A percentile compares a stretch with the other conserved stretches of the same genome.
Conservation (phyloP, 2,329 filamentous ascomycete species). For the Diaporthe aspalathi region DNA sequence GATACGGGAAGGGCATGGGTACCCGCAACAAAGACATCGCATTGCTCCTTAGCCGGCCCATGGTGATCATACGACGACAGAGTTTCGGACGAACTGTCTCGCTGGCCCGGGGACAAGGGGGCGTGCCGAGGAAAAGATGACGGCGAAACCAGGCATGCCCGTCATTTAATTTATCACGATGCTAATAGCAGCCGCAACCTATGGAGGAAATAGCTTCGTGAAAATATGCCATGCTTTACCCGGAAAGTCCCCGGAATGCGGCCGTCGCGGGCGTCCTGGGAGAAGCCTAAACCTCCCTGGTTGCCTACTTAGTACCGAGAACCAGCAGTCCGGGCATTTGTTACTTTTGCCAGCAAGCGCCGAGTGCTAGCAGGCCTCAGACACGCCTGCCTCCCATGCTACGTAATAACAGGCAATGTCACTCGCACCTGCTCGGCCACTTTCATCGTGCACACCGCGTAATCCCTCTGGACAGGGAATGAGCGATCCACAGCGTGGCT, state of each 20-base stretch:
- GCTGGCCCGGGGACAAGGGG: neutral
- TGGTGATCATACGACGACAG: conserved; percentile 23
- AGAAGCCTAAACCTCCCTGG: neutral
- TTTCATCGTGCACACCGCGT: neutral
- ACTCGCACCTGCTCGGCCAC: neutral
- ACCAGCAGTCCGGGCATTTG: neutral
- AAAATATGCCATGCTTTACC: neutral
- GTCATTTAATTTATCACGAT: neutral
- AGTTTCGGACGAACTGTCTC: conserved; percentile 29
- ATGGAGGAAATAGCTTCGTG: neutral
- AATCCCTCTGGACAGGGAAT: neutral
- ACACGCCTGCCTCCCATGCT: conserved; percentile 2
- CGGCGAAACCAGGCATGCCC: neutral
- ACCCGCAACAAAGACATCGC: neutral
- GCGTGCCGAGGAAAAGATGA: neutral
- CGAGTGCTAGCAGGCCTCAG: neutral
- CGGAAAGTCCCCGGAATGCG: neutral
- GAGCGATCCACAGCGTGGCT: conserved; percentile 18
- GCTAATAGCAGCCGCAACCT: neutral
- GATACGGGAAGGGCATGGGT: neutral
- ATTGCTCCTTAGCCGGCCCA: conserved; percentile 15
- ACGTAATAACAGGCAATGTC: conserved; percentile 8
- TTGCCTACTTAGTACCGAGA: too few relatives aligned
- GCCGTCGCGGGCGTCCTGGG: conserved; percentile 8
- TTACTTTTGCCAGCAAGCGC: conserved; percentile 1